phyloP scores from a whole-genome alignment of 1,284 basidiomycete genomes.

The Cryptococcus maquisensis region DNA sequence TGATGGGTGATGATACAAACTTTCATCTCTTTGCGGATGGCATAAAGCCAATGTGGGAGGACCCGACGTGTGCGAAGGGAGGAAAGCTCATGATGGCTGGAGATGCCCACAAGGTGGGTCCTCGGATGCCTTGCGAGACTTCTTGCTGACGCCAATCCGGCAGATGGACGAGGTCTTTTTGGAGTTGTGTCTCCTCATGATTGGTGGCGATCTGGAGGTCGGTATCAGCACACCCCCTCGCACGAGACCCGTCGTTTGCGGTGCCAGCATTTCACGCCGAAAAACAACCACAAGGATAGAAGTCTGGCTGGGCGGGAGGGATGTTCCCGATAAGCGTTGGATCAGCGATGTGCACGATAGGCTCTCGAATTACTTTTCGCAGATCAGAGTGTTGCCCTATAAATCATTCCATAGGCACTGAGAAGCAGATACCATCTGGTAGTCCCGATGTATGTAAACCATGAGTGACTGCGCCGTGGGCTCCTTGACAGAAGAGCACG shows the following conservation, averaged over 20 bases:
- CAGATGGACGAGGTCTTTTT: slow-evolving; percentile 29
- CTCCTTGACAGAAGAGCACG: no score
- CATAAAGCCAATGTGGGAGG: slow-evolving; percentile 41
- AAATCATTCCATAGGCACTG: slow-evolving; percentile 5
- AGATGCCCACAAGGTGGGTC: slow-evolving; percentile 15
- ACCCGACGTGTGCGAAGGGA: slow-evolving; percentile 25
- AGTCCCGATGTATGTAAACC: no score
- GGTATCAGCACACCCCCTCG: slow-evolving; percentile 8
- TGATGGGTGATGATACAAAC: slow-evolving; percentile 28
- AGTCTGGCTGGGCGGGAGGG: slow-evolving; percentile 33
- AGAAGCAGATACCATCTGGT: background rate
- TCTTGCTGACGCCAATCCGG: background rate
- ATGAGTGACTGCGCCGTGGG: no score
- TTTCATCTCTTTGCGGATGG: slow-evolving; percentile 35
- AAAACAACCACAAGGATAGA: slow-evolving; percentile 26
- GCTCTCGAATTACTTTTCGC: background rate
- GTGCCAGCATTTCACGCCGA: slow-evolving; percentile 26
- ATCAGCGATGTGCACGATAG: background rate
- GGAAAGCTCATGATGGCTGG: slow-evolving; percentile 35
- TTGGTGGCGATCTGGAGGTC: slow-evolving; percentile 19
- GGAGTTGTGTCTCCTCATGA: slow-evolving; percentile 23
- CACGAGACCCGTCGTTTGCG: slow-evolving; percentile 17
- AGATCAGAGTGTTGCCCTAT: slow-evolving; percentile 11
- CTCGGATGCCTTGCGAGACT: background rate
- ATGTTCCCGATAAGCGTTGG: slow-evolving; percentile 21